Base-by-base conservation (phyloP, 257 asterid genomes). In the Perilla frutescens region DNA sequence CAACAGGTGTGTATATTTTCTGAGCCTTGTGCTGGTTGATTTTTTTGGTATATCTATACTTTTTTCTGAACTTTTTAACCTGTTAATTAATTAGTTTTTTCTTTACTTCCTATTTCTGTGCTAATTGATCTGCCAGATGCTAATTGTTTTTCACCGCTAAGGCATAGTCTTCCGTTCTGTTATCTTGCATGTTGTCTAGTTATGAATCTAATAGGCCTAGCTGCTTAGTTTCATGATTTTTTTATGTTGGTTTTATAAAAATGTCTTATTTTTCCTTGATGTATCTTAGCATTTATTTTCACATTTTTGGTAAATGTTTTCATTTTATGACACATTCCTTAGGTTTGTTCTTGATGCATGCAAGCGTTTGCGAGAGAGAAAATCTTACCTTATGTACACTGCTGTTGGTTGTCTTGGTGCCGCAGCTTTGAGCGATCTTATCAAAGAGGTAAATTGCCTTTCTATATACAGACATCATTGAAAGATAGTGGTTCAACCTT, bases 361-460 rank as follows among this genome's bases (percentile, higher is more conserved):
- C 79, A 86, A 82, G 84, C 95, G 83, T 70, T 77, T 94, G 82
- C 83, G 80, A 79, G 97, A 94, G 85, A 86, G 54, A 74, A 94
- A 91, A 81, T 82, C 94, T 15, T 94, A 91, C 80, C 90, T 94
- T 51, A 83, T 94, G 76, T 94, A 90, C 83, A 82, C 87, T 79
- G 98, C 98, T 32, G 97, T 88, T 69, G 95, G 89, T 62, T 86
- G 93, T 74, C 96, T 94, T 15, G 98, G 98, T 57, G 80, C 85
- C 15, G 81, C 95, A 68, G 96, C 96, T 79, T 70, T 94, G 81
- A 85, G 86, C 37, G 97, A 91, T 87, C 93, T 94, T 66, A 81
- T 94, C 62, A 87, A 84, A 81, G 99, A 91, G 96, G 99, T 91
- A 84, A 73, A 13, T 3, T 45, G 41, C 20, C 15, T n/a, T n/a